Conservation (phyloP, 2,329 filamentous ascomycete genomes). For the Colletotrichum caudatum region DNA sequence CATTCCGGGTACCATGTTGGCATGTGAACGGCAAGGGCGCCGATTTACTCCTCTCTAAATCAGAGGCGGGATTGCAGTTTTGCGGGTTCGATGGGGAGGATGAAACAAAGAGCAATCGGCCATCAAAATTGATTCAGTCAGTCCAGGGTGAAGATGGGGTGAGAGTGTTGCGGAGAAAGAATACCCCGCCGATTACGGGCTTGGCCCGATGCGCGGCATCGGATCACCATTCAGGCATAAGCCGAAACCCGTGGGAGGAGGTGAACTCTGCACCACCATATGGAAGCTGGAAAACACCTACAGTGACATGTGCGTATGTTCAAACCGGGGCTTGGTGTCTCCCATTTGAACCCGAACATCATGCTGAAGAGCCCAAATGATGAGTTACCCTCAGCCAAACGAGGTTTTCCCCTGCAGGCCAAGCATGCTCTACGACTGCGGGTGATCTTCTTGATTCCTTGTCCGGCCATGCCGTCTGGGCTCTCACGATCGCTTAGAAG, state of each 20-base stretch:
- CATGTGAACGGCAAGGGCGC: background rate
- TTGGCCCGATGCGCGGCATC: too few species aligned
- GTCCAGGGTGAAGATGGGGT: background rate
- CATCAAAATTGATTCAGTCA: background rate
- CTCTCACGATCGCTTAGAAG: background rate
- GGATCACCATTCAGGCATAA: background rate
- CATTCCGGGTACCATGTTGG: slow-evolving; percentile 26
- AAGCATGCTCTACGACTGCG: slow-evolving; percentile 34
- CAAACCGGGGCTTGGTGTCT: background rate
- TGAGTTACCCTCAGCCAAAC: background rate
- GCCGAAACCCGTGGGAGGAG: background rate
- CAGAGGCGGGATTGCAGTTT: too few species aligned
- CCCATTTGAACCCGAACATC: background rate
- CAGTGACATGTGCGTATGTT: background rate
- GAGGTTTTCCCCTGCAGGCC: slow-evolving; percentile 20
- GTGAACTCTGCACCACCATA: background rate
- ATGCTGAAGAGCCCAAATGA: background rate
- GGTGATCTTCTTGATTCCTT: slow-evolving; percentile 4
- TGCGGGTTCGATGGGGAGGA: background rate
- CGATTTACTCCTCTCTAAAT: background rate
- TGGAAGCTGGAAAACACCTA: background rate
- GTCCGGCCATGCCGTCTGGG: slow-evolving; percentile 20
- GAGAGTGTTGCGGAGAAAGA: slow-evolving; percentile 5
- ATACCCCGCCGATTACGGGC: background rate
- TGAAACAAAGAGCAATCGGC: background rate